phyloP scores from a whole-genome alignment of 2,329 filamentous ascomycete species.

The Penicillium concentricum region DNA sequence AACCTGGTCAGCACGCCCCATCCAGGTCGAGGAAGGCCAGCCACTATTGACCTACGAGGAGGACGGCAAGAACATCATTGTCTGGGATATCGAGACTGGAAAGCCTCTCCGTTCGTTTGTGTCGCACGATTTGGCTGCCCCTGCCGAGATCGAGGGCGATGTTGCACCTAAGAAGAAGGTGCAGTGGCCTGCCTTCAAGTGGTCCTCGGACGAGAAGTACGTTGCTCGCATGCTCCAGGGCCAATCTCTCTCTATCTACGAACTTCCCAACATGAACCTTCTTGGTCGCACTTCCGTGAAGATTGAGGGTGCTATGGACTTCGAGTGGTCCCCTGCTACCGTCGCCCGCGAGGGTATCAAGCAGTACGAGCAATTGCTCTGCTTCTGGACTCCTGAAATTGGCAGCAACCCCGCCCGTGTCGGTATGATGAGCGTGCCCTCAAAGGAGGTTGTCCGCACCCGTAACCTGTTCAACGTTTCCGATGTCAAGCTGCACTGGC shows the following conservation, averaged over 20 bases:
- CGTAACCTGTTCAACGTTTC: conserved; percentile 97
- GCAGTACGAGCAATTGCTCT: conserved; percentile 91
- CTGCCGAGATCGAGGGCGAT: conserved; percentile 60
- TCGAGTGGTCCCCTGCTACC: conserved; percentile 91
- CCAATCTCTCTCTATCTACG: conserved; percentile 87
- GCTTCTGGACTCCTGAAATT: conserved; percentile 98
- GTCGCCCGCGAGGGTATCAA: conserved; percentile 81
- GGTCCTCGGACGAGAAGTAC: conserved; percentile 96
- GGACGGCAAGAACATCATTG: conserved; percentile 98
- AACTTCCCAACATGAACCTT: conserved; percentile 83
- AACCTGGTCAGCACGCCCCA: conserved; percentile 94
- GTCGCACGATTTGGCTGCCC: conserved; percentile 68
- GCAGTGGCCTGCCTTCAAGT: conserved; percentile 99
- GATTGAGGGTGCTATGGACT: conserved; percentile 94
- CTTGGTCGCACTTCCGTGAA: conserved; percentile 91
- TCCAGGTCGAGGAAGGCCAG: conserved; percentile 86
- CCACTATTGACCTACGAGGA: conserved; percentile 84
- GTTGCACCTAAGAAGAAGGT: conserved; percentile 83
- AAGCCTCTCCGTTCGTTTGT: conserved; percentile 91
- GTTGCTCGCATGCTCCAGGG: conserved; percentile 87
- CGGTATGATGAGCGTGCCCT: conserved; percentile 91
- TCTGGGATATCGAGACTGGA: conserved; percentile 91
- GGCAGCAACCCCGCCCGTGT: conserved; percentile 98
- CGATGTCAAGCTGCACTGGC: conserved; percentile 98
- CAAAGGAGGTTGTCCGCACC: conserved; percentile 89